Base-by-base conservation (phyloP, 2,329 filamentous ascomycete species). In the Dothideomycetes sp. region DNA sequence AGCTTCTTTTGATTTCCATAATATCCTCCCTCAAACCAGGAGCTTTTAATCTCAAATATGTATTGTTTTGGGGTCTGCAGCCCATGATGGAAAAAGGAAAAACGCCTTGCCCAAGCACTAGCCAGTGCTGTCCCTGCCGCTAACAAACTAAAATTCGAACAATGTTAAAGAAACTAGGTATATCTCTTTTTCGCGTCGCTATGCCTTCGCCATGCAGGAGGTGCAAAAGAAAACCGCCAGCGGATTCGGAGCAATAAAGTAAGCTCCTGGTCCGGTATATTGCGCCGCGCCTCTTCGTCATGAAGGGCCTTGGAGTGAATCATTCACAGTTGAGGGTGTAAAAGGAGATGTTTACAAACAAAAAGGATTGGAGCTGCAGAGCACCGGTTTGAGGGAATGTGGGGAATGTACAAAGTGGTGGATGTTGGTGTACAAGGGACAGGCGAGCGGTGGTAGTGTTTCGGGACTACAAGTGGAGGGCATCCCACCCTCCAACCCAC, bases 401-500 rank as follows among this genome's bases (percentile, higher is more conserved):
- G 31, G 18, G 22, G 17, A 19, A 38, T 42, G 34, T 31, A 36
- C 34, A 42, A n/a, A 32, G 11, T 27, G 22, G 7, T 27, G 22
- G 12, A 27, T 27, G 22, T 27, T 27, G 22, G 22, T 27, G 22
- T 27, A 27, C 22, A 27, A 7, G n/a, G 22, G 12, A 24, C 15
- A 18, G 36, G 27, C 34, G 34, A 39, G 36, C 17, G 36, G 12
- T 22, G 37, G 34, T 30, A 35, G 32, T 34, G 40, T 34, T 24
- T 30, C 31, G 22, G 58, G 56, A 65, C 69, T 74, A 77, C 61
- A 76, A 70, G 61, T 77, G 73, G 60, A 75, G 69, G 59, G 79
- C 78, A 62, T 84, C 79, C 78, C 84, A 93, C 66, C 84, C 85
- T 70, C 87, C 87, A 78, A 94, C 85, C 81, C 89, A 94, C 77